Evolutionary conservation across 1,284 basidiomycete genomes (phyloP), one percentile per base, ranked within the genome.

Genomic region (Ustilago curta): DNA sequence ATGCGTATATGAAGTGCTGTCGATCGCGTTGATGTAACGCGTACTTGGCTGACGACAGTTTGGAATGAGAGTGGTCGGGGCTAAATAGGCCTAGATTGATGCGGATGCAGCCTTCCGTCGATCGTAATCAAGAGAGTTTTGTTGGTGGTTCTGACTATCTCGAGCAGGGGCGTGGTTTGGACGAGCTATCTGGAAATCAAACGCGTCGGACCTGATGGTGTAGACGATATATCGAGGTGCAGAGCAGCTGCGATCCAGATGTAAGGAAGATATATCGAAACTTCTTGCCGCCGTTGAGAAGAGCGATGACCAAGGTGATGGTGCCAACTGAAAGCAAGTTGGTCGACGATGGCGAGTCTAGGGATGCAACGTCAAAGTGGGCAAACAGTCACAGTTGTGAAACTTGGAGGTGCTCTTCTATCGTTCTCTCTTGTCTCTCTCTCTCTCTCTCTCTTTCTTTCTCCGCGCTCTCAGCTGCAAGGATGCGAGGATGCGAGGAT

Each of bases 1-100:
- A n/a, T 47, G 27, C 25, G 45, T 31, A 47, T 31, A 47, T 31
- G 45, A 47, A 31, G 45, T 56, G 37, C 31, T 16, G n/a, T 31
- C 12, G 27, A 47, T n/a, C 45, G 45, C 27, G 45, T 47, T 16
- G 45, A 8, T 31, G 9, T 12, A 25, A 45, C 18, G 43, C 23
- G 43, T 16, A 25, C 14, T 16, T 27, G 23, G 23, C 11, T 45
- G n/a, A n/a, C n/a, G n/a, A 25, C 12, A 27, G 25, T 4, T 14
- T 27, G 12, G 43, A 27, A 21, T 25, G 35, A 27, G 8, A 27
- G 43, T 23, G 14, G 23, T 19, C 19, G 12, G 12, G 21, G 9
- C 42, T 4, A 23, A 44, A 25, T 1, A 23, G 42, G 11, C 12
- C 9, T 12, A 44, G 42, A 21, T 44, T 44, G 42, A 44, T 14